Conservation (phyloP, 352 stramenopile genomes). For the Pythium biforme region DNA sequence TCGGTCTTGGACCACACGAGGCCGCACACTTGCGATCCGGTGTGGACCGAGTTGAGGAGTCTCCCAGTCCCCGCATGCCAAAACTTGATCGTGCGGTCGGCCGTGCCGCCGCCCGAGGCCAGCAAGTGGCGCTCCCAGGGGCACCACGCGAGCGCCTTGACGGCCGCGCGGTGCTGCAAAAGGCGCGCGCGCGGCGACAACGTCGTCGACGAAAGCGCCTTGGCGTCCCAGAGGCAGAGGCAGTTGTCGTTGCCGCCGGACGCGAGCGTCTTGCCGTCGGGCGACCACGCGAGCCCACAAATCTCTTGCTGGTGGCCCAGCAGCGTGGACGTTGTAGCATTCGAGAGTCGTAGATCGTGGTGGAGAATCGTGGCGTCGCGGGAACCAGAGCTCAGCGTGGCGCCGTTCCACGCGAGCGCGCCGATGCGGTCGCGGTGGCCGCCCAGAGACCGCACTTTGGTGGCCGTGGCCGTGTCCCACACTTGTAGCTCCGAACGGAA, state of each 20-base stretch:
- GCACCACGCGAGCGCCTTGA: constrained; percentile 97
- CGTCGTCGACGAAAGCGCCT: constrained; percentile 22
- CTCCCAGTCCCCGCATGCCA: constrained; percentile 89
- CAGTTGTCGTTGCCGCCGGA: constrained; percentile 96
- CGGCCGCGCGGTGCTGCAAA: constrained; percentile 90
- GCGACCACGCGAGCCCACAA: constrained; percentile 94
- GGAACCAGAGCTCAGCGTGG: constrained; percentile 88
- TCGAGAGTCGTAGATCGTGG: constrained; percentile 34
- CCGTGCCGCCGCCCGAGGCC: constrained; percentile 93
- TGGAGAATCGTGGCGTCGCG: constrained; percentile 89
- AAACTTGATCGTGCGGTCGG: constrained; percentile 96
- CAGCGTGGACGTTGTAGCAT: constrained; percentile 28
- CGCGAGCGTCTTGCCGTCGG: constrained; percentile 90
- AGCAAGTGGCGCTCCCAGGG: constrained; percentile 94
- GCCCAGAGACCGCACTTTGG: constrained; percentile 86
- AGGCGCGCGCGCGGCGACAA: constrained; percentile 53
- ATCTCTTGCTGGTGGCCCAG: constrained; percentile 92
- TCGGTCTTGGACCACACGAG: constrained; percentile 88
- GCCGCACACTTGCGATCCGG: constrained; percentile 93
- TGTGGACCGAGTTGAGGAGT: constrained; percentile 93
- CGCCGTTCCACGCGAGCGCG: constrained; percentile 91
- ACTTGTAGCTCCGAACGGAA: constrained; percentile 90
- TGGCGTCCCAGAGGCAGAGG: constrained; percentile 93
- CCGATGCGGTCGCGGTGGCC: constrained; percentile 89
- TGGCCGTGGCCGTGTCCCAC: constrained; percentile 90